Conservation (phyloP, 176 grass and related monocot species). For the Avena insularis region DNA sequence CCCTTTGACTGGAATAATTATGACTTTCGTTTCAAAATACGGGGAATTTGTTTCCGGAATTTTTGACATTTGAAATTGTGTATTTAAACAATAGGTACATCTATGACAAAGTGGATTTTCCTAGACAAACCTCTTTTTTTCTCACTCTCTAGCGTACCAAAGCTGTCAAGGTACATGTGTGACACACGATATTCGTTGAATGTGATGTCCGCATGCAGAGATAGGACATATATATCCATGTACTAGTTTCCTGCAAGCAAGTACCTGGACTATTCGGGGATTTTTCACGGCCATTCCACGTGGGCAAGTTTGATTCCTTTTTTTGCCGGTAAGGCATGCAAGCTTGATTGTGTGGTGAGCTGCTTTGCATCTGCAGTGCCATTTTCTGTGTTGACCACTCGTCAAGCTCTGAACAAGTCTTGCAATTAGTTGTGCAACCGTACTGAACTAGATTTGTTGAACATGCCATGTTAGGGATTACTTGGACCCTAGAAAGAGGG, state of each 20-base stretch:
- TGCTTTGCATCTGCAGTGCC: slow-evolving; percentile 23
- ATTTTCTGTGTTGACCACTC: slow-evolving; percentile 34
- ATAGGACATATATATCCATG: not conserved
- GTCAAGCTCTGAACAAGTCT: not conserved
- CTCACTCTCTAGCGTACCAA: too few relatives aligned
- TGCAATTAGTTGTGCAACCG: not conserved
- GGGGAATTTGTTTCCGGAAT: too few relatives aligned
- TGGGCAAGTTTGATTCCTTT: not conserved
- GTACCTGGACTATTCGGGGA: not conserved
- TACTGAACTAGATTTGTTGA: slow-evolving; percentile 51
- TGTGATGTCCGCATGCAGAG: too few relatives aligned
- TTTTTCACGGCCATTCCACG: slow-evolving; percentile 12
- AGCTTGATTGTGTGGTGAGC: not conserved
- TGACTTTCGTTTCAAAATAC: too few relatives aligned
- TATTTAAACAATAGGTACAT: too few relatives aligned
- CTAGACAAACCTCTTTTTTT: too few relatives aligned
- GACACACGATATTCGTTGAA: too few relatives aligned
- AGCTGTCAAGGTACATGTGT: too few relatives aligned
- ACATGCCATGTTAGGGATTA: not conserved
- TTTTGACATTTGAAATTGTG: too few relatives aligned
- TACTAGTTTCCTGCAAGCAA: slow-evolving; percentile 49
- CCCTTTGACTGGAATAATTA: too few relatives aligned
- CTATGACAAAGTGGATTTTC: too few relatives aligned
- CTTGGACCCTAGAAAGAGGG: not conserved
- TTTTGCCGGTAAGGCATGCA: not conserved